phyloP scores from a whole-genome alignment of 108 stramenopile genomes.

The Cyclostephanos tholiformis region DNA sequence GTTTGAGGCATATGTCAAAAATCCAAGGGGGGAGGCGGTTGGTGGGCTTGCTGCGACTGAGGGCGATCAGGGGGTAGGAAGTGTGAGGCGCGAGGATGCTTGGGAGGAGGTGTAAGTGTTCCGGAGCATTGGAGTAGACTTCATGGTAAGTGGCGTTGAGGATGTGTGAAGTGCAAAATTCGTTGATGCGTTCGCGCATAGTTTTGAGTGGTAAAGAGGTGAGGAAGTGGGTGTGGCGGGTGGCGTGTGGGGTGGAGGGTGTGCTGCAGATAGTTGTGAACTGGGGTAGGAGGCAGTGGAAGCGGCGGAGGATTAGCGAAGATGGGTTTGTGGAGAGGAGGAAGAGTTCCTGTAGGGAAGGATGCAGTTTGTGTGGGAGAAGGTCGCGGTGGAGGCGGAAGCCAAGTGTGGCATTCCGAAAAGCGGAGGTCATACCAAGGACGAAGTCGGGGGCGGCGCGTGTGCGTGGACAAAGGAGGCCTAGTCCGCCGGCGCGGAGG shows the following conservation, averaged over 20 bases:
- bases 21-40: background rate
- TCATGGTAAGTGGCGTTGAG: too few species aligned
- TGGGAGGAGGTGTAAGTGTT: background rate
- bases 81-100: background rate
- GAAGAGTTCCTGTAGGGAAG: background rate
- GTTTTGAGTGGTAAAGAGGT: too few species aligned
- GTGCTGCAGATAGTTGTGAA: background rate
- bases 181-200: too few species aligned
- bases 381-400: background rate
- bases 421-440: background rate
- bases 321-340: background rate
- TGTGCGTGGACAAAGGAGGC: background rate
- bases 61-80: background rate
- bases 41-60: background rate
- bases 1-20: background rate
- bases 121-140: background rate
- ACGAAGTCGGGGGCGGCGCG: conserved; percentile 2
- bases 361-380: background rate
- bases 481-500: background rate
- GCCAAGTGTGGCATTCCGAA: background rate
- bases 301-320: background rate
- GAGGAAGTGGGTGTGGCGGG: background rate
- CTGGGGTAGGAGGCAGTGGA: background rate
- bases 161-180: too few species aligned
- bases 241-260: background rate